A percentile compares a stretch with the other conserved stretches of the same genome.
phyloP scores from a whole-genome alignment of 2,329 filamentous ascomycete species.

The Pleoardoris graminearum region DNA sequence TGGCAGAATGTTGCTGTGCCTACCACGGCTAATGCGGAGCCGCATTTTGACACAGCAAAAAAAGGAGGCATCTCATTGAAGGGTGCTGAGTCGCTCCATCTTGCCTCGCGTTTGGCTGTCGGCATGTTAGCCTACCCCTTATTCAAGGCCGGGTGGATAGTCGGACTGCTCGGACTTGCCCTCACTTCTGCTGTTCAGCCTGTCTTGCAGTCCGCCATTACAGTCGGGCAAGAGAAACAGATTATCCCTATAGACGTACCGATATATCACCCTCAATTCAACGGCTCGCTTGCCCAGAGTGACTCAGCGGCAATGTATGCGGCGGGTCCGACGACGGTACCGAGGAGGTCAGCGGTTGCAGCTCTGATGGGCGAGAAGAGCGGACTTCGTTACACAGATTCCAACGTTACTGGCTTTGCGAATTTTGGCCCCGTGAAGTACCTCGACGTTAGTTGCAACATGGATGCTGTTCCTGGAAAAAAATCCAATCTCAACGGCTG shows the following conservation, averaged over 20 bases:
- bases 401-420: neutral
- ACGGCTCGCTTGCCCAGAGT: constrained; percentile 6
- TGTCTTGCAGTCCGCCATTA: neutral
- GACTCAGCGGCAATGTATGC: constrained; percentile 4
- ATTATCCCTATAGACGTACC: neutral
- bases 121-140: neutral
- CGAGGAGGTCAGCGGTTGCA: neutral
- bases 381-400: constrained; percentile 3
- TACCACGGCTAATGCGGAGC: neutral
- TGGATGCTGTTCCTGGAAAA: constrained; percentile 1
- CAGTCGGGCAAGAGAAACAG: neutral
- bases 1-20: neutral
- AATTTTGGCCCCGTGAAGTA: constrained; percentile 4
- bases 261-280: constrained; percentile 2
- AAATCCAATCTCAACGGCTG: neutral
- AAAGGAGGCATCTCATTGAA: neutral
- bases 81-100: neutral
- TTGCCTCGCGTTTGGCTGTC: neutral
- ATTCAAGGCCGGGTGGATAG: neutral
- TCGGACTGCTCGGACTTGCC: neutral
- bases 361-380: constrained; percentile 1
- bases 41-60: neutral
- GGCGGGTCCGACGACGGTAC: neutral
- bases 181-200: neutral
- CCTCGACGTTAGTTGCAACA: constrained; percentile 1